These are phyloP conservation scores for Saccharum hybrid DNA, from an alignment of 202 grass and related monocot genomes.

Conservation along the genomic window DNA sequence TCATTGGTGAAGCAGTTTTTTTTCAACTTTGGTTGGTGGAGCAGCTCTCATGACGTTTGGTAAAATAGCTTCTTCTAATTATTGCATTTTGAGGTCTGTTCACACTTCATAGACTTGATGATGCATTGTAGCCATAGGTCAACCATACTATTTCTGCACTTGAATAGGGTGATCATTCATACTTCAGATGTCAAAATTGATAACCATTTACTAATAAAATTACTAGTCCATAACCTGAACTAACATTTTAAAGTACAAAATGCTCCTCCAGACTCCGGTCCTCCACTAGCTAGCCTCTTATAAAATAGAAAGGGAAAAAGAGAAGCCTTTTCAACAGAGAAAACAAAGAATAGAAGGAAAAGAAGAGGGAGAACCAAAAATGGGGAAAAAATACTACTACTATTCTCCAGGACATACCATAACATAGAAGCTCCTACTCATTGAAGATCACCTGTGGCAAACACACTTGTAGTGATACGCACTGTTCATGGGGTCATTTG, in stretches of 20 bases:
- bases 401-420: slow-evolving; percentile 42
- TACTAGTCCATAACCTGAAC: slow-evolving; percentile 53
- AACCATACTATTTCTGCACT: slow-evolving; percentile 13
- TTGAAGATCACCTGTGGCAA: slow-evolving; percentile 82
- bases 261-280: slow-evolving; percentile 28
- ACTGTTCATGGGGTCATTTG: slow-evolving; percentile 92
- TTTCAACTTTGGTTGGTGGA: too few relatives aligned
- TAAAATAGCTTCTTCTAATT: too few relatives aligned
- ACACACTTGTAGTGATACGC: slow-evolving; percentile 96
- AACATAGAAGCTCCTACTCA: slow-evolving; percentile 33
- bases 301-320: slow-evolving; percentile 25
- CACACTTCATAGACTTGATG: slow-evolving; percentile 21
- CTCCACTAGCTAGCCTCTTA: slow-evolving; percentile 51
- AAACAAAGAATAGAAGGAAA: slow-evolving; percentile 42
- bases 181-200: slow-evolving; percentile 49
- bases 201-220: slow-evolving; percentile 56
- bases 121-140: slow-evolving; percentile 11
- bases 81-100: slow-evolving; percentile 43
- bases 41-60: too few relatives aligned
- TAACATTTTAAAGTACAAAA: slow-evolving; percentile 62
- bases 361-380: slow-evolving; percentile 12
- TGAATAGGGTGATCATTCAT: slow-evolving; percentile 5
- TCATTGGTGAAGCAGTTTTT: too few relatives aligned
- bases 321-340: slow-evolving; percentile 43
- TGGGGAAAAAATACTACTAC: slow-evolving; percentile 30